These are phyloP conservation scores for Brettanomyces nanus DNA, from an alignment of 805 yeast genomes.

Conservation along the genomic window DNA sequence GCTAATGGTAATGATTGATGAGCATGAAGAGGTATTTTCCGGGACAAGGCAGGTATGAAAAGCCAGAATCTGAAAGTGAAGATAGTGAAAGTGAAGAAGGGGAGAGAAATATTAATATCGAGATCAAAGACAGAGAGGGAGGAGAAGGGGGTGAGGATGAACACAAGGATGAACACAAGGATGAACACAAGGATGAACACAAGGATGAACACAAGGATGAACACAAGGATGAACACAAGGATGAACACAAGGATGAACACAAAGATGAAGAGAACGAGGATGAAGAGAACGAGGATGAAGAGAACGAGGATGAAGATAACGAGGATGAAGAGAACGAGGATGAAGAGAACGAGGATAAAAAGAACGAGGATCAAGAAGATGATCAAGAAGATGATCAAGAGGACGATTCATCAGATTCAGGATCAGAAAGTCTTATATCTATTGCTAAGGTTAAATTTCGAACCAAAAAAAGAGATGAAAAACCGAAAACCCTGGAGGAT, in stretches of 20 bases:
- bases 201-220: background rate
- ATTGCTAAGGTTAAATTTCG: background rate
- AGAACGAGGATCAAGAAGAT: background rate
- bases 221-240: background rate
- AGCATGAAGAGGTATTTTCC: conserved; percentile 4
- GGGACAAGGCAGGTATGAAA: conserved; percentile 4
- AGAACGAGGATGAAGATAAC: background rate
- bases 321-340: background rate
- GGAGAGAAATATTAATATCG: background rate
- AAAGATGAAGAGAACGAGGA: conserved; percentile 5
- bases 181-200: background rate
- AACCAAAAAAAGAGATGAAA: background rate
- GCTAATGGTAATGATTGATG: too few relatives aligned
- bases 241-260: background rate
- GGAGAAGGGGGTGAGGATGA: conserved; percentile 9
- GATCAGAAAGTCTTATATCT: background rate
- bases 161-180: conserved; percentile 13
- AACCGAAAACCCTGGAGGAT: background rate
- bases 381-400: background rate
- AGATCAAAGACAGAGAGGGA: background rate
- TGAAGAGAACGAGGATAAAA: background rate
- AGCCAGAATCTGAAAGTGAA: conserved; percentile 2
- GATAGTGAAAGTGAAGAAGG: background rate
- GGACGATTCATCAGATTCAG: conserved; percentile 4
- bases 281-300: conserved; percentile 14